Base-by-base conservation (phyloP, 768 basidiomycete genomes). In the Leucosporidium creatinivorum region DNA sequence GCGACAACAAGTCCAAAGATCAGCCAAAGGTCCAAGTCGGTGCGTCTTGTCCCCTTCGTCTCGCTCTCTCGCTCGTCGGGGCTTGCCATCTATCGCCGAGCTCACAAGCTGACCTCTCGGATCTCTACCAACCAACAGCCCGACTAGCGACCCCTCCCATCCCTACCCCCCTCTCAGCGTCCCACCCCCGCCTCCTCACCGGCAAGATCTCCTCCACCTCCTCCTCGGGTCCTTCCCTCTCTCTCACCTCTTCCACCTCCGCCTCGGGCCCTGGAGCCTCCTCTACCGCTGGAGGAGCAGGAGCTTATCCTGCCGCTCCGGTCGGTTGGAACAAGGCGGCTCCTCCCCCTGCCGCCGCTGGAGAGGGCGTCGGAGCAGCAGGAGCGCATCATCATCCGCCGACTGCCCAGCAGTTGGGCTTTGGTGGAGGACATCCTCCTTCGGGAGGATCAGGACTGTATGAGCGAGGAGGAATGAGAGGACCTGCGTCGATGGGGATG, bases 391-490 rank as follows among this genome's bases (percentile, higher is more conserved):
- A 8, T 8, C 44, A 47, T 9, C 58, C 15, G 54, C 23, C 18
- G 62, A 33, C 18, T 21, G 23, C 47, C 47, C 21, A n/a, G 62
- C 54, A 25, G 47, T 28, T 26, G 60, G 60, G 25, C 18, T 28
- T 66, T 70, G 26, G 75, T 76, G 10, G 65, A 65, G 1, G 65
- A 69, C 21, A 65, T 62, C 50, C 50, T 30, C 63, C 62, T 17
- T 30, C 59, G 17, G 39, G 39, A 8, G 39, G 39, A 36, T 5
- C 6, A 8, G 39, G 39, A 44, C 8, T 15, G 6, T 44, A 12
- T 44, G 39, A 44, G 13, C 8, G 62, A 63, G n/a, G 55, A 74
- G 31, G 89, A 85, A 76, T 84, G 84, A 44, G 57, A 31, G 30
- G 30, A 4, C 31, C 21, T 58, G 57, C 57, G 9, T 58, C 21